Conservation (phyloP, 139 green algal species). For the Pedinophyceae sp. region DNA sequence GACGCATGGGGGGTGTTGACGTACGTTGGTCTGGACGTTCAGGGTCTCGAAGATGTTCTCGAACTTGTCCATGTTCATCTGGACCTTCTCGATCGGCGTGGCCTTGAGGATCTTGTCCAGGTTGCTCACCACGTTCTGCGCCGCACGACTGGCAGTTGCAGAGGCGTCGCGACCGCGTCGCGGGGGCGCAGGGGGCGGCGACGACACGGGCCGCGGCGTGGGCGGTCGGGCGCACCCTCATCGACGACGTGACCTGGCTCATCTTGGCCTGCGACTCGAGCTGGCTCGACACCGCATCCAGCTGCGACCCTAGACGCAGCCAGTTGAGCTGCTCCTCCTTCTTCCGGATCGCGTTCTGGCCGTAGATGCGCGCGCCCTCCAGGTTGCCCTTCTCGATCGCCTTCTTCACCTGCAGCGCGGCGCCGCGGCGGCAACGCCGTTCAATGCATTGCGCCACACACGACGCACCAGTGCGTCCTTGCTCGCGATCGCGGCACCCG, state of each 20-base stretch:
- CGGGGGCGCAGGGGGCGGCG: too few relatives aligned
- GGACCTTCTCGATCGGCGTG: conserved; percentile 86
- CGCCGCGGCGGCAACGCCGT: neutral
- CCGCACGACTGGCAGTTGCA: too few relatives aligned
- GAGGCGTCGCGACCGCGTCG: too few relatives aligned
- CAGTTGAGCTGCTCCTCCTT: conserved; percentile 90
- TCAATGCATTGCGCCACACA: neutral
- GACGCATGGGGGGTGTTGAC: neutral
- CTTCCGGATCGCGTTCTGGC: conserved; percentile 62
- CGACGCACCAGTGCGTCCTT: neutral
- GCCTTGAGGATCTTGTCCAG: conserved; percentile 61
- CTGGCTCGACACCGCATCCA: conserved; percentile 80
- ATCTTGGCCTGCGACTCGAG: conserved; percentile 83
- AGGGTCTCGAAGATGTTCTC: conserved; percentile 93
- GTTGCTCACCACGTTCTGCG: conserved; percentile 80
- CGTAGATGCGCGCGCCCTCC: conserved; percentile 72
- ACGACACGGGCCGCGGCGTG: too few relatives aligned
- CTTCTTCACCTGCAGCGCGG: conserved; percentile 58
- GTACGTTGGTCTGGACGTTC: conserved; percentile 79
- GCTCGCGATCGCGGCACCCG: neutral
- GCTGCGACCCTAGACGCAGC: conserved; percentile 62
- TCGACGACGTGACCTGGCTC: conserved; percentile 64
- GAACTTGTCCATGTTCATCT: conserved; percentile 82
- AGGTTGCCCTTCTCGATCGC: conserved; percentile 98
- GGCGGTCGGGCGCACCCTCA: too few relatives aligned